Evolutionary conservation across 2,329 filamentous ascomycete species (phyloP).

Genomic region (Ophiostoma sp.): DNA sequence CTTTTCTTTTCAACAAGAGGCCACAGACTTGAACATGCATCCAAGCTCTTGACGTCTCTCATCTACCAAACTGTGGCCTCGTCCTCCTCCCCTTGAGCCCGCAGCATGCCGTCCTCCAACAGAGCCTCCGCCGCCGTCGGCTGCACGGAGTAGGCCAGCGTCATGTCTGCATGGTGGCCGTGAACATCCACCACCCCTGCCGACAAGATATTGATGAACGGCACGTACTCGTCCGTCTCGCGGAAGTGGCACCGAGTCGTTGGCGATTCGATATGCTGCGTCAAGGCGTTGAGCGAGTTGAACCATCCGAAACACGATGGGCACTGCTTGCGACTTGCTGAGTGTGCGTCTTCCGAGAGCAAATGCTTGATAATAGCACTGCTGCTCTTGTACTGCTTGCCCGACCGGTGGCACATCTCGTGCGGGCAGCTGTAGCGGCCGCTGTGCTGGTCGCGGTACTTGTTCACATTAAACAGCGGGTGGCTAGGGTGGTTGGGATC

Average conservation of each 20-base stretch:
- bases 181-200: constrained; percentile 37
- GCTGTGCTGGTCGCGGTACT: constrained; percentile 43
- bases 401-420: constrained; percentile 40
- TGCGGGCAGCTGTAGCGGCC: constrained; percentile 52
- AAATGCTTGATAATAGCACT: constrained; percentile 41
- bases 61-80: background rate
- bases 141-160: constrained; percentile 34
- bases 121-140: constrained; percentile 22
- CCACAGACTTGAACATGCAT: background rate
- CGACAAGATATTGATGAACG: constrained; percentile 39
- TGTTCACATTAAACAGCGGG: constrained; percentile 40
- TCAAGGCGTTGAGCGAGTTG: constrained; percentile 39
- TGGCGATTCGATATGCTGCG: constrained; percentile 46
- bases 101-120: constrained; percentile 19
- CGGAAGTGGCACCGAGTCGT: constrained; percentile 42
- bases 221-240: constrained; percentile 37
- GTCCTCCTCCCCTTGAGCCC: background rate
- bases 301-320: constrained; percentile 43
- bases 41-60: background rate
- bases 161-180: constrained; percentile 35
- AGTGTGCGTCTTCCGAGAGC: constrained; percentile 39
- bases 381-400: constrained; percentile 38
- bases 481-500: constrained; percentile 19
- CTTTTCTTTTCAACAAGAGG: background rate
- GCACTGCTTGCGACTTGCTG: constrained; percentile 38